phyloP scores from a whole-genome alignment of 2,329 filamentous ascomycete genomes.

The Tolypocladium tropicale region DNA sequence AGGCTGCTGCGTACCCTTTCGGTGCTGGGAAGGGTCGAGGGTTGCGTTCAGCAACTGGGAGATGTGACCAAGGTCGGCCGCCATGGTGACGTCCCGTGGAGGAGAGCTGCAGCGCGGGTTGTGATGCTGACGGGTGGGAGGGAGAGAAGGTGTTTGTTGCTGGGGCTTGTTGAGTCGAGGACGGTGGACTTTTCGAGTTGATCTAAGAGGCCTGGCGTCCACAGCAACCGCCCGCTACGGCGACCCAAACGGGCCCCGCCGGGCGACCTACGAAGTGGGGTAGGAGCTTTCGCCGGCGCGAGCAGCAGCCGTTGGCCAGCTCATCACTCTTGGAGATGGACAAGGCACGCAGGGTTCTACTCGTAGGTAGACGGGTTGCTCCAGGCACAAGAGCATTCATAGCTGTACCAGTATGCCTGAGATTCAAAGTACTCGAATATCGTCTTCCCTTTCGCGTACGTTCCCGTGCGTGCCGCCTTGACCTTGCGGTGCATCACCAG shows the following conservation, averaged over 20 bases:
- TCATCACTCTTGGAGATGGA: too few relatives aligned
- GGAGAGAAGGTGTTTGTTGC: neutral
- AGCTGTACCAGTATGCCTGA: neutral
- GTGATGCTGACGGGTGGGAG: slow-evolving; percentile 5
- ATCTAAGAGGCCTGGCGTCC: neutral
- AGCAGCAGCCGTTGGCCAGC: too few relatives aligned
- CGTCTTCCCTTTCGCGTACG: too few relatives aligned
- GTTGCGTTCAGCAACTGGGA: slow-evolving; percentile 84
- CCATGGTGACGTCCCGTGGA: slow-evolving; percentile 33
- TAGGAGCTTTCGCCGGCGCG: neutral
- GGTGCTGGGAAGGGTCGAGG: slow-evolving; percentile 77
- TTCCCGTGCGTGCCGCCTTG: too few relatives aligned
- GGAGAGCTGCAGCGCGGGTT: slow-evolving; percentile 9
- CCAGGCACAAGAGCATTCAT: neutral
- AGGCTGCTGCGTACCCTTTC: slow-evolving; percentile 57
- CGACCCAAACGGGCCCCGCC: neutral
- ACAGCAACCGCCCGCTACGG: neutral
- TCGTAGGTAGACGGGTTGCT: neutral
- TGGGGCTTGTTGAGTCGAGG: neutral
- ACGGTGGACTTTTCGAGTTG: neutral
- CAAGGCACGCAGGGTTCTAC: too few relatives aligned
- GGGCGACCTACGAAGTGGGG: neutral
- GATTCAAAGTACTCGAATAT: neutral
- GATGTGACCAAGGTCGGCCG: slow-evolving; percentile 48
- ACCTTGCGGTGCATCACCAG: too few relatives aligned